phyloP scores from a whole-genome alignment of 805 yeast genomes.

The Pichia eremophila region DNA sequence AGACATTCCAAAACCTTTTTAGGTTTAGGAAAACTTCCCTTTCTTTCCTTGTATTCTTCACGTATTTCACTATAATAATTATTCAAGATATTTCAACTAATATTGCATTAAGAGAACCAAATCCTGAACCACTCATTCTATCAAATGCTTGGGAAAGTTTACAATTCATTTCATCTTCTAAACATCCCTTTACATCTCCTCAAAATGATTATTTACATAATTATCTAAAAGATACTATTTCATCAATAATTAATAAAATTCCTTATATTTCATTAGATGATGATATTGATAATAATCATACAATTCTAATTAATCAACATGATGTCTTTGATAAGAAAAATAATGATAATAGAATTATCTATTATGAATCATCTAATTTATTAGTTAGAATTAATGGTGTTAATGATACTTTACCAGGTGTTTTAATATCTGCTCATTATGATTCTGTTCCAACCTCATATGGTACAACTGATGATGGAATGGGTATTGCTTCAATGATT shows the following conservation, averaged over 20 bases:
- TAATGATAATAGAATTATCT: conserved; percentile 41
- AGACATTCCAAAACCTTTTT: neutral
- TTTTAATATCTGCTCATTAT: conserved; percentile 75
- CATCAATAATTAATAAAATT: neutral
- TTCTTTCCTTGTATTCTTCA: conserved; percentile 42
- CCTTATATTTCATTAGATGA: conserved; percentile 2
- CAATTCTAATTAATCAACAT: conserved; percentile 35
- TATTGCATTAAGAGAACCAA: conserved; percentile 35
- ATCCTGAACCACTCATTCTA: conserved; percentile 28
- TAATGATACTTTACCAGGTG: conserved; percentile 48
- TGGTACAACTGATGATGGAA: conserved; percentile 91
- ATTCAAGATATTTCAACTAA: conserved; percentile 28
- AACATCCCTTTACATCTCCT: conserved; percentile 73
- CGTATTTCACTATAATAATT: conserved; percentile 34
- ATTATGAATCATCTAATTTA: conserved; percentile 78
- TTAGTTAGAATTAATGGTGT: conserved; percentile 65
- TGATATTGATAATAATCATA: conserved; percentile 8
- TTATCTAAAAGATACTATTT: conserved; percentile 33
- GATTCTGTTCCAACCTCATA: conserved; percentile 82
- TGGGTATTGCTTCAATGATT: conserved; percentile 74
- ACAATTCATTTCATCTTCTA: conserved; percentile 53
- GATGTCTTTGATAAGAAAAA: conserved; percentile 38
- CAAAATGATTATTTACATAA: conserved; percentile 73
- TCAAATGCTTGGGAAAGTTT: conserved; percentile 60
- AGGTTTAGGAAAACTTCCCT: conserved; percentile 69